Base-by-base conservation (phyloP, 371 early-diverging fungal genomes). In the Lichtheimia corymbifera region DNA sequence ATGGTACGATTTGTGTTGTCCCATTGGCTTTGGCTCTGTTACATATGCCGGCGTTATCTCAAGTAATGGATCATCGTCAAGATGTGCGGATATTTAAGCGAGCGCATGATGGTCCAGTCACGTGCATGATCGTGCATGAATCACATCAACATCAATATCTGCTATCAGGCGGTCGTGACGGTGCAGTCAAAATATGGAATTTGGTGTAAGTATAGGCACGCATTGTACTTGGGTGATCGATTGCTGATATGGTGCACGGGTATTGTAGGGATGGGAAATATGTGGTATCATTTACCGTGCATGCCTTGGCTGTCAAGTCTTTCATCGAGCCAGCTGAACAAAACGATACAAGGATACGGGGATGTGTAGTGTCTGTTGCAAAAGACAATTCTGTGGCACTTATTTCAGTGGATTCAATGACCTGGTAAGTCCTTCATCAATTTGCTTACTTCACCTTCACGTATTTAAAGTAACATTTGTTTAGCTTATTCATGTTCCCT, bases 161-260 rank as follows among this genome's bases (percentile, higher is more conserved):
- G 9, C 47, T 85, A n/a, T 86, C 83, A 1, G 84, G 92, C 22
- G 87, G 90, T 6, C 71, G 66, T 18, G 91, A 91, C 67, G 89
- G 90, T 27, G 80, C 84, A 9, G 85, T 91, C 20, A 82, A 83
- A 63, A 84, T 92, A 24, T 93, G 94, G 94, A 86, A 88, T 55
- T 57, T 90, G 11, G 85, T 86, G 91, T 90, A 81, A 71, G 82
- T 50, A 22, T n/a, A 15, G 12, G 6, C 7, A 22, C 51, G 50
- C 5, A 17, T 1, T 49, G 6, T 59, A 17, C 0, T 47, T 47
- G 47, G 5, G 47, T 18, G 2, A 17, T 9, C 2, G n/a, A 47
- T 47, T 47, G 17, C n/a, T 18, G 17, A 47, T 15, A n/a, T 1
- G 47, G 1, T 9, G 5, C 17, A 47, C 2, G 47, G 11, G 9